These are phyloP conservation scores for Kernera saxatilis DNA, from an alignment of 345 rosid genomes.

Conservation along the genomic window DNA sequence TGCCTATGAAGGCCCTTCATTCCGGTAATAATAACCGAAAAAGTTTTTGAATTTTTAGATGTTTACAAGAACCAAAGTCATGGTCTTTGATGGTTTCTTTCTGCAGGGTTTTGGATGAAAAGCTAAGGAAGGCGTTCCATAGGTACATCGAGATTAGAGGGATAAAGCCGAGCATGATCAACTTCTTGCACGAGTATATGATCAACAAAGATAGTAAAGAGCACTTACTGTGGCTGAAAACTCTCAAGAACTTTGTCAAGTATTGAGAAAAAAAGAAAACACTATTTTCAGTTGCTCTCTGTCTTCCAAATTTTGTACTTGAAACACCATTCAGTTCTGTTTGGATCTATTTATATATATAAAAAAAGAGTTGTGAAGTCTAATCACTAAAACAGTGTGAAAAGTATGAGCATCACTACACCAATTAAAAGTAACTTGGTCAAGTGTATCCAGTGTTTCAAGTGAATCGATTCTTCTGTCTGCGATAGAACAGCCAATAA, in stretches of 20 bases:
- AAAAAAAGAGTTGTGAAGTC: background rate
- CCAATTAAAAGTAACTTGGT: slow-evolving; percentile 21
- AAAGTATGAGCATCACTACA: slow-evolving; percentile 21
- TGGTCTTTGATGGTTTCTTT: slow-evolving; percentile 13
- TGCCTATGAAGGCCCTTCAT: slow-evolving; percentile 80
- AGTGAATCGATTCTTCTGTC: slow-evolving; percentile 3
- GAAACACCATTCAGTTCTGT: background rate
- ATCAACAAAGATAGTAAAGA: slow-evolving; percentile 76
- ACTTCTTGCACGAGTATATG: slow-evolving; percentile 92
- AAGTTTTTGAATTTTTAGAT: background rate
- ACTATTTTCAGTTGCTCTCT: background rate
- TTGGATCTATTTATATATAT: background rate
- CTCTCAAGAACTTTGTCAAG: slow-evolving; percentile 60
- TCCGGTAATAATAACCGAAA: slow-evolving; percentile 37
- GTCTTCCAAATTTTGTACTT: slow-evolving; percentile 2
- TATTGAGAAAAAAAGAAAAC: slow-evolving; percentile 23
- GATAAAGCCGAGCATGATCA: slow-evolving; percentile 61
- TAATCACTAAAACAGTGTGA: background rate
- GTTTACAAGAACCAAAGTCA: background rate
- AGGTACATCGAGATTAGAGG: slow-evolving; percentile 77
- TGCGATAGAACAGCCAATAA: slow-evolving; percentile 6
- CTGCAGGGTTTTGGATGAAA: slow-evolving; percentile 81
- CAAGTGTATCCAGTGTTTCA: slow-evolving; percentile 7
- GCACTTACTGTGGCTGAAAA: slow-evolving; percentile 62
- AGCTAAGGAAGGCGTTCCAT: slow-evolving; percentile 68